Base-by-base conservation (phyloP, 306 rosid species). In the Vigna nakashimae region DNA sequence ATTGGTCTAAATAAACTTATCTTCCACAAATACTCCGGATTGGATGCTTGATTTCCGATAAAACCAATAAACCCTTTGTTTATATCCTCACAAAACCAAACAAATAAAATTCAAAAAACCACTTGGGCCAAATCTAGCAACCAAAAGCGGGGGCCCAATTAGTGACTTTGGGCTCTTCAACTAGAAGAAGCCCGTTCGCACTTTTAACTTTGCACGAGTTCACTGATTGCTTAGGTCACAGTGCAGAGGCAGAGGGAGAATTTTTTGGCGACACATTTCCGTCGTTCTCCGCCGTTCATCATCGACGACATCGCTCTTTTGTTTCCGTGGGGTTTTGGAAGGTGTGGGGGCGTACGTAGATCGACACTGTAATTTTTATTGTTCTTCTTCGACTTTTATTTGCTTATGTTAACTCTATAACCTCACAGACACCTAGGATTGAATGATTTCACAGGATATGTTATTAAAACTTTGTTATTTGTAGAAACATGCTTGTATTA, bases 201-300 rank as follows among this genome's bases (percentile, higher is more conserved):
- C 36, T 32, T 62, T 5, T 15, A 62, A 14, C 20, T 53, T 30
- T 36, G 20, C 3, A 12, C 58, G 60, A 58, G 53, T 36, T 62
- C 7, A 15, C 66, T 60, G 46, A 43, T 78, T 60, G 46, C 68
- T 78, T 78, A 78, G 76, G 76, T 78, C 64, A 78, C 71, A 78
- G 53, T 58, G 71, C 7, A 2, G 45, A 59, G 53, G 62, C 5
- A 70, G 63, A 49, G 45, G 69, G 32, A 49, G 32, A 78, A 69
- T 59, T 22, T 30, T 15, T 48, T 17, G 4, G 49, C 74, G 6
- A 28, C 50, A 6, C 10, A 9, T 38, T 36, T 14, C 24, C 65
- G 80, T 76, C 55, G 73, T 65, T 65, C 80, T 65, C 56, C 20
- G 45, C 67, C 14, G 20, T 76, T 26, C 73, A 65, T 40, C 74